Evolutionary conservation across 2,329 filamentous ascomycete species (phyloP), one percentile per base, ranked within the genome.

Genomic region (Clonostachys rosea): DNA sequence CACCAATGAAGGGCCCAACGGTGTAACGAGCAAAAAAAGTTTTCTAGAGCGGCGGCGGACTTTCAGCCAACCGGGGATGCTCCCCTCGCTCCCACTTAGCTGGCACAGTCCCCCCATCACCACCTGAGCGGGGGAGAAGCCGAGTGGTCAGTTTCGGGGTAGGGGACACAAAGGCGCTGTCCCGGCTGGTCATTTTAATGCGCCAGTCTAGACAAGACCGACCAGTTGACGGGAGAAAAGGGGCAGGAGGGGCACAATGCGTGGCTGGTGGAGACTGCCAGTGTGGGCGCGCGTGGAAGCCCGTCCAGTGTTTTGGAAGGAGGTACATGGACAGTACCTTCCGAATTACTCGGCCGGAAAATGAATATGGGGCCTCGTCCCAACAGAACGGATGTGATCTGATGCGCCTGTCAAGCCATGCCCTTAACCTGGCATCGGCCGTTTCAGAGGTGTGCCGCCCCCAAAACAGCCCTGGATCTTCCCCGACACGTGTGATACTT

Each of bases 321-420:
- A 35, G 34, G 43, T 37, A 45, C 43, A 37, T 37, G 42, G 34
- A n/a, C 17, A 16, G 43, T 45, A 36, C 43, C 33, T 36, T n/a
- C 16, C 7, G 30, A 30, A 30, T 30, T 30, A 30, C 24, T 30
- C 24, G 24, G 24, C 24, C 24, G 24, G 24, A 30, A 30, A 30
- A 30, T 30, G 24, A 30, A 30, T 10, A 30, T 30, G 24, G 42
- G 30, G 24, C 42, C 42, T 11, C 44, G 45, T 36, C 40, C 40
- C 40, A 47, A 17, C 40, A 33, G 14, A 39, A 39, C 36, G 36
- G 40, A 36, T 11, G 44, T 37, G 43, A 40, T 47, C 40, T 40
- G 35, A 44, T 45, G 47, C 42, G 42, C 36, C 47, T 48, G 47
- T 48, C 47, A 48, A 48, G 34, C 42, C 46, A 44, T n/a, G 14